Evolutionary conservation across 2,329 filamentous ascomycete species (phyloP).

Genomic region (Grosmannia serpens): DNA sequence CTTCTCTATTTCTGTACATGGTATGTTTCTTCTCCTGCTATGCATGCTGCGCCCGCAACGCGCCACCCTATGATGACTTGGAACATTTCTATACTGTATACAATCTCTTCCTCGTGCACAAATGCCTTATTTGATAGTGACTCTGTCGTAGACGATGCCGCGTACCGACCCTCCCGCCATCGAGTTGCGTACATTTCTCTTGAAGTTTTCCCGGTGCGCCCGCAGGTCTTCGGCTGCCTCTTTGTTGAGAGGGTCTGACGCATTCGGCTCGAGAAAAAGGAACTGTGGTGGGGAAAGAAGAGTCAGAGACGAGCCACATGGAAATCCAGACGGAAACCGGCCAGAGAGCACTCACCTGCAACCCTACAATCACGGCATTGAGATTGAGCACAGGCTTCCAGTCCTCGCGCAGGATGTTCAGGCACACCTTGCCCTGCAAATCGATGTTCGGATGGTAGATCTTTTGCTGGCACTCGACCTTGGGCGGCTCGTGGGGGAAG

Average conservation of each 20-base stretch:
- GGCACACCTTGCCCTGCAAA: constrained; percentile 90
- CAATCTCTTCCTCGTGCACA: background rate
- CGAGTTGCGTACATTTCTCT: constrained; percentile 72
- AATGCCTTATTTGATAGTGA: constrained; percentile 39
- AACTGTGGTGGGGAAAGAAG: constrained; percentile 37
- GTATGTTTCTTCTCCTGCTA: background rate
- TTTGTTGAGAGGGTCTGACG: constrained; percentile 95
- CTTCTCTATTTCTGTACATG: background rate
- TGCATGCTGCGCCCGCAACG: background rate
- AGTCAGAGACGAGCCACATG: constrained; percentile 23
- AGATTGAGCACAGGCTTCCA: constrained; percentile 98
- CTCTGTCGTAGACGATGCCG: constrained; percentile 64
- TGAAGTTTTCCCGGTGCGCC: constrained; percentile 76
- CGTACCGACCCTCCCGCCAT: constrained; percentile 74
- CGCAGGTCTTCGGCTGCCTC: constrained; percentile 90
- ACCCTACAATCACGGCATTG: constrained; percentile 92
- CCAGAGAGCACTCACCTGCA: constrained; percentile 52
- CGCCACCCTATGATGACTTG: background rate
- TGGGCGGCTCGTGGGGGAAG: constrained; percentile 95
- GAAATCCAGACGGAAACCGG: background rate
- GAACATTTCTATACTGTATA: background rate
- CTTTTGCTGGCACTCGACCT: constrained; percentile 94
- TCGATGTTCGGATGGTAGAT: constrained; percentile 99
- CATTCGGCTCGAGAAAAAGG: constrained; percentile 94
- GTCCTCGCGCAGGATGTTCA: constrained; percentile 95